Evolutionary conservation across 495 filamentous ascomycete genomes (phyloP), one percentile per base, ranked within the genome.

Genomic region (Durotheca rogersii): DNA sequence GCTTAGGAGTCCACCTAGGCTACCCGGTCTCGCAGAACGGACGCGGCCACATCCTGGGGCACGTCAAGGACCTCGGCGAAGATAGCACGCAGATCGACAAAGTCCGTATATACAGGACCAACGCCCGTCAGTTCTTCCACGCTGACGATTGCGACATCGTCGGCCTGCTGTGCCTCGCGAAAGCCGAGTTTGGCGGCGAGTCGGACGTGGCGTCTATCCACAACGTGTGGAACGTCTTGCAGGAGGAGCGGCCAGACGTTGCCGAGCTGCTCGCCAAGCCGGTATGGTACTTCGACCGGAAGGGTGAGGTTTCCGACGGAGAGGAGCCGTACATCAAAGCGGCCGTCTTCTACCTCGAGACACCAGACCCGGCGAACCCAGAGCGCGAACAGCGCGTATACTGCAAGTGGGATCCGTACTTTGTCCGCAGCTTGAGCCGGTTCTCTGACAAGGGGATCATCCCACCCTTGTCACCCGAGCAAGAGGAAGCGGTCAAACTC

Each of bases 281-380:
- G 0, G 82, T 86, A 58, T 96, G 90, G 90, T 94, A 93, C 71
- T 93, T 96, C 62, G 90, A 96, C 66, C 87, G 90, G 51, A 96
- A 96, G 69, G 90, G 90, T 33, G 90, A 95, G 71, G 82, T 78
- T 1, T 83, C 78, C 25, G 72, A 75, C 29, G 89, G 87, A 19
- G 73, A 95, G 68, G 81, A 90, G 29, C 82, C 84, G 41, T 96
- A 80, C 61, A 87, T 92, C 63, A 76, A 79, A 21, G 82, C 82
- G 16, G 78, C 80, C 18, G 81, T 95, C 2, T 76, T 95, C 30
- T 94, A 89, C 64, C 72, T 90, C 1, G 89, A 80, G 67, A 76
- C 66, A 7, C 69, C 71, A 4, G 64, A 65, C 32, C 57, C 68
- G 51, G 60, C 62, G 2, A 15, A 60, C 52, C 52, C 58, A 35